A percentile compares a stretch with the other conserved stretches of the same genome.
Evolutionary conservation across 1,139 yeast genomes (phyloP).

Genomic region (Diutina neorugosa): DNA sequence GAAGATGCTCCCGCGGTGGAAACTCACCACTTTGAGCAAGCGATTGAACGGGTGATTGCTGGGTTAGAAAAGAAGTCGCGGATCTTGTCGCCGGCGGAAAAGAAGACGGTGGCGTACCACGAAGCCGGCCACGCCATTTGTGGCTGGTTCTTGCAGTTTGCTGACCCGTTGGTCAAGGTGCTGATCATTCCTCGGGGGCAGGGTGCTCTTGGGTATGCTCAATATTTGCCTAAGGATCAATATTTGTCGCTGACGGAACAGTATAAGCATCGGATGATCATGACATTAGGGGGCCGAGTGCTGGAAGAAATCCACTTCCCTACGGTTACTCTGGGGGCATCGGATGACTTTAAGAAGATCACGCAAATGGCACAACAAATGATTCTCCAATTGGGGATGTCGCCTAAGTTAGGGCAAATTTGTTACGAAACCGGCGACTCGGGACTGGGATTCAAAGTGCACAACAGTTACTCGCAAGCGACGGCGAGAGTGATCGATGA

Average conservation of each 20-base stretch:
- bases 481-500: conserved; percentile 56
- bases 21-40: conserved; percentile 58
- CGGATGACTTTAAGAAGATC: conserved; percentile 71
- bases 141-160: conserved; percentile 62
- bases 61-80: conserved; percentile 68
- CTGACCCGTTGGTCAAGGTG: conserved; percentile 69
- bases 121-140: conserved; percentile 80
- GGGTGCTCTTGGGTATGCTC: conserved; percentile 79
- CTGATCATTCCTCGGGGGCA: conserved; percentile 79
- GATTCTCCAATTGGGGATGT: conserved; percentile 73
- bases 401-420: conserved; percentile 52
- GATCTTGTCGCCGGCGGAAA: conserved; percentile 57
- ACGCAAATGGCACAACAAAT: conserved; percentile 68
- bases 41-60: conserved; percentile 73
- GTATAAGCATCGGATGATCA: conserved; percentile 60
- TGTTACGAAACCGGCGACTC: conserved; percentile 38
- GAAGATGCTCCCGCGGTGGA: conserved; percentile 44
- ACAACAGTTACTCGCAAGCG: conserved; percentile 58
- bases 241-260: conserved; percentile 57
- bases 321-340: conserved; percentile 74
- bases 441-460: conserved; percentile 39
- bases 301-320: conserved; percentile 66
- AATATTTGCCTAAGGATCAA: conserved; percentile 68
- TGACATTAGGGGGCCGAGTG: conserved; percentile 75
- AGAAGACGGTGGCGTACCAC: conserved; percentile 67